Evolutionary conservation across 1,139 yeast genomes (phyloP), one percentile per base, ranked within the genome.

Genomic region (Suhomyces bribrorum): DNA sequence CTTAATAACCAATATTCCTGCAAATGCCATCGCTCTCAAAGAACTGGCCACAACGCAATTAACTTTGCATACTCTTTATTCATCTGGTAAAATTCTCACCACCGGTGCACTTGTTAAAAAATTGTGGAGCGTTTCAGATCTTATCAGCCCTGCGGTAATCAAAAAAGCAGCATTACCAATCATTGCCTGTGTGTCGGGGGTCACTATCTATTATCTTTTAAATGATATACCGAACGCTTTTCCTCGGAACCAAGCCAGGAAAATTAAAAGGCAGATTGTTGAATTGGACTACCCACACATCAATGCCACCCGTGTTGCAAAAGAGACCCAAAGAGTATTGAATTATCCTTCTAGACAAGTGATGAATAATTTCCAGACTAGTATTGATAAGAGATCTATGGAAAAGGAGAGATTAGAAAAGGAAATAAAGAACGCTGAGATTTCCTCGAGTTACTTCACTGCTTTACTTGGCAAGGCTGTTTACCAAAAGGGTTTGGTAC

Each of bases 171-270:
- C 73, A 1, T 53, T 64, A 2, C 87, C 83, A 0, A 49, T 80
- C 0, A 50, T 75, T 1, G 48, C 82, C 5, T 70, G 83, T 12
- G 76, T 77, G 1, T 64, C 81, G 4, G 75, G 82, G 1, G 69
- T 81, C 20, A 77, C 89, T 0, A 64, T 80, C 1, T 81, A 82
- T 29, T 88, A 86, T 53, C 59, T 89, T 44, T 65, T 88, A 9
- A 70, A 73, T 40, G 98, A 92, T 58, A 80, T 94, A 13, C 97
- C 97, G 2, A 78, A 85, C 50, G 96, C 97, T 0, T 78, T 87
- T 52, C 95, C 96, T 16, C 73, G 89, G 50, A 89, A 89, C 42
- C 75, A 89, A 44, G 88, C 95, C 0, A 70, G 74, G 38, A 88
- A 86, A 60, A 77, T 90, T 48, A 77, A 76, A 46, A 57, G 56